Percentiles rank a stretch among this genome's conserved stretches.
phyloP scores from a whole-genome alignment of 106 monocot genomes.

The Dendrobium officinale region DNA sequence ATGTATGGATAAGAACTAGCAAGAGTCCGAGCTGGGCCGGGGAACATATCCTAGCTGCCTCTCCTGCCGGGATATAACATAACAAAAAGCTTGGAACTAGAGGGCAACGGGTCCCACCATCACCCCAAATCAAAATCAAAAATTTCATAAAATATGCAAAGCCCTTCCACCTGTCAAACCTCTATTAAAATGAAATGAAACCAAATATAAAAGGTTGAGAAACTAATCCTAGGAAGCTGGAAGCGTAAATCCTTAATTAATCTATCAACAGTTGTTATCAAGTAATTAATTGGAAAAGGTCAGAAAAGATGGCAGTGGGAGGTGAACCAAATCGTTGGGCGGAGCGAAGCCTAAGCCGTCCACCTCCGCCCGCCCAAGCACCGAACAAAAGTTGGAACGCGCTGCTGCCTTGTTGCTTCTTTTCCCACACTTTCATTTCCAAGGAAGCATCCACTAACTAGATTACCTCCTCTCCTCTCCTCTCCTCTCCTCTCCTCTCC shows the following conservation, averaged over 20 bases:
- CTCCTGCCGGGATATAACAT: not conserved
- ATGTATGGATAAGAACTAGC: too few relatives aligned
- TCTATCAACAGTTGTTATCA: too few relatives aligned
- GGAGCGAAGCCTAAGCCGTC: not conserved
- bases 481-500: not conserved
- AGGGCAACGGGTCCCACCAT: not conserved
- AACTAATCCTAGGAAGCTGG: not conserved
- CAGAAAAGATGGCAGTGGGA: too few relatives aligned
- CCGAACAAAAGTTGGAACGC: not conserved
- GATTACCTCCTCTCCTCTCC: not conserved
- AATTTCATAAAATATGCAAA: too few relatives aligned
- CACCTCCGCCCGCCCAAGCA: not conserved
- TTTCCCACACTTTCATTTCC: slow-evolving; percentile 15
- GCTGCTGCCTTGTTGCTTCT: not conserved
- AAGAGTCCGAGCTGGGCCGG: not conserved
- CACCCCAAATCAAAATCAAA: not conserved
- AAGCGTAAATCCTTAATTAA: too few relatives aligned
- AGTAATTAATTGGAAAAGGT: too few relatives aligned
- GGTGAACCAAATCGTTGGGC: not conserved
- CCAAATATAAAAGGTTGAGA: not conserved
- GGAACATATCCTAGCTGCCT: slow-evolving; percentile 1
- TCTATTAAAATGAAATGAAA: not conserved
- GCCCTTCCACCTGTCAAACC: too few relatives aligned
- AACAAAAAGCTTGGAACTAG: not conserved
- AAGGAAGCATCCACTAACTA: not conserved